Conservation (phyloP, 441 rosid genomes). For the Adansonia grandidieri region DNA sequence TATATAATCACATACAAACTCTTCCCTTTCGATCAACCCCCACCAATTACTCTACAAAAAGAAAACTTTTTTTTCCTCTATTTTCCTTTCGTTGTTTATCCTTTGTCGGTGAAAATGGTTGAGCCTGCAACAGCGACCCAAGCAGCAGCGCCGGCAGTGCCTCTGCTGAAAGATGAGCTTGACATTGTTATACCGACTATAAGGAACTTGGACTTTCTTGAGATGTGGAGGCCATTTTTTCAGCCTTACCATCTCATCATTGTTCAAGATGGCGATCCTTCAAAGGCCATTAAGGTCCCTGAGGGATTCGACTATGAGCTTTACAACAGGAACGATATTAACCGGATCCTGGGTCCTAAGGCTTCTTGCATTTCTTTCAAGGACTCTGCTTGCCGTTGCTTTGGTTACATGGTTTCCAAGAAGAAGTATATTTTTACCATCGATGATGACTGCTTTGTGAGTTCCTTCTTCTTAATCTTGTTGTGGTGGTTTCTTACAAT, state of each 20-base stretch:
- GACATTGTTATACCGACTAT: conserved; percentile 90
- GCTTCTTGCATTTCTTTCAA: conserved; percentile 94
- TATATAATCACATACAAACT: conserved; percentile 1
- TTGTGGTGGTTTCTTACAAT: not conserved
- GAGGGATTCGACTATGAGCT: conserved; percentile 91
- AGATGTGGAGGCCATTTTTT: conserved; percentile 97
- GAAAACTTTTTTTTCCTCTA: conserved; percentile 23
- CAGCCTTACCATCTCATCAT: conserved; percentile 93
- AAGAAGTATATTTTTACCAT: conserved; percentile 95
- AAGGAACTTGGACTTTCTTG: conserved; percentile 87
- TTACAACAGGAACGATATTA: conserved; percentile 83
- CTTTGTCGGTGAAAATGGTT: conserved; percentile 45
- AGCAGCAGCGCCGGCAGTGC: conserved; percentile 37
- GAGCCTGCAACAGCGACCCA: conserved; percentile 54
- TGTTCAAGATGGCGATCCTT: conserved; percentile 93
- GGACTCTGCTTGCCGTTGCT: conserved; percentile 97
- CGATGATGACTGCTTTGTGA: conserved; percentile 95
- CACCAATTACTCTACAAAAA: not conserved
- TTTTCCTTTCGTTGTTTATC: not conserved
- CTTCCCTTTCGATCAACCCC: not conserved
- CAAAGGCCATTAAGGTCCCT: conserved; percentile 82
- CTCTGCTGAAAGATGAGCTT: conserved; percentile 77
- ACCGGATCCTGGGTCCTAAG: conserved; percentile 83
- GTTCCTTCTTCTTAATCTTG: conserved; percentile 30
- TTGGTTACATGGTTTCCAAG: conserved; percentile 94